Evolutionary conservation across 2,329 filamentous ascomycete genomes (phyloP).

Genomic region (Chrysosporium keratinophilum): DNA sequence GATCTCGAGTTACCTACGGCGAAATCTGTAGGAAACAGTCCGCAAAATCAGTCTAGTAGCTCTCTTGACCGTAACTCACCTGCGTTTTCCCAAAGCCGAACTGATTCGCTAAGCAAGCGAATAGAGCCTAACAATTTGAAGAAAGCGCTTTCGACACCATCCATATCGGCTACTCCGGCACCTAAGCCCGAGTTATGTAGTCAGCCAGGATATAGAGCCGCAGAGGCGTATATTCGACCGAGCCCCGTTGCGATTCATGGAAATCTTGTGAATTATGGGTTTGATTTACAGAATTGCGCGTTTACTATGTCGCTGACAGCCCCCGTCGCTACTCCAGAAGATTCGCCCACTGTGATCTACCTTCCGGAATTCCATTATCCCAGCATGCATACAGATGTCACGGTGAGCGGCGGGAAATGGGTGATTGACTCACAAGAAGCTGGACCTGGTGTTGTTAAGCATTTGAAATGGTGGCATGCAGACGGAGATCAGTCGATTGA

Average conservation of each 20-base stretch:
- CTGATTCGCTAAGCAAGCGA: conserved; percentile 35
- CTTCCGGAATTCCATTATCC: conserved; percentile 91
- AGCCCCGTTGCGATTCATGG: conserved; percentile 68
- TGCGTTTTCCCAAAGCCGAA: conserved; percentile 44
- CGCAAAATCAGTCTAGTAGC: conserved; percentile 30
- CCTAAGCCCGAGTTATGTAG: conserved; percentile 49
- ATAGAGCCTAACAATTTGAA: conserved; percentile 69
- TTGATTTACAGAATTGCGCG: conserved; percentile 67
- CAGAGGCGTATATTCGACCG: conserved; percentile 85
- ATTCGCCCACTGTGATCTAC: conserved; percentile 68
- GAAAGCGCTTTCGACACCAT: conserved; percentile 50
- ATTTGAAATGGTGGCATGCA: conserved; percentile 84
- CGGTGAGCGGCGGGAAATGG: conserved; percentile 82
- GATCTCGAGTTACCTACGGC: conserved; percentile 51
- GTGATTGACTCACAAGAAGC: conserved; percentile 65
- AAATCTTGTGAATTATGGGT: conserved; percentile 59
- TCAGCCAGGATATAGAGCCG: conserved; percentile 68
- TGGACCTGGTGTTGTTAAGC: conserved; percentile 60
- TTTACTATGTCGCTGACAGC: conserved; percentile 65
- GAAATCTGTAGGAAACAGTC: conserved; percentile 22
- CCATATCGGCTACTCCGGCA: conserved; percentile 48
- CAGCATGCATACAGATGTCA: conserved; percentile 57
- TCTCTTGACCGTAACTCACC: conserved; percentile 38
- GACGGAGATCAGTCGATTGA: conserved; percentile 72
- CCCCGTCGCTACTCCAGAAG: conserved; percentile 48